These are phyloP conservation scores for Dalbergia oliveri DNA, from an alignment of 306 rosid species.

Conservation along the genomic window DNA sequence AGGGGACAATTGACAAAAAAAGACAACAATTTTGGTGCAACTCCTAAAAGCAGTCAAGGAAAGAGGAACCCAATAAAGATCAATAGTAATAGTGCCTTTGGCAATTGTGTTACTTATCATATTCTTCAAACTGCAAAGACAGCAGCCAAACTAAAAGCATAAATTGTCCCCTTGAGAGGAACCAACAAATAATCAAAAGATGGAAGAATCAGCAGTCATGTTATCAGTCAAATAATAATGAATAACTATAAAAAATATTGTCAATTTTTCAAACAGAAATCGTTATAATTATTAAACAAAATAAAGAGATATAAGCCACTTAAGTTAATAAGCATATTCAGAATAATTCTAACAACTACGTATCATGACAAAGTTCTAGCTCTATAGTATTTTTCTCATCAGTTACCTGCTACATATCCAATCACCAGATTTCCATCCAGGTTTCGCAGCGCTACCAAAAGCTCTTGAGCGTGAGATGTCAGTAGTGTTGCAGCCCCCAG, in stretches of 20 bases:
- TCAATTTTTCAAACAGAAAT: too few relatives aligned
- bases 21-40: background rate
- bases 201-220: too few relatives aligned
- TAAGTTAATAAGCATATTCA: too few relatives aligned
- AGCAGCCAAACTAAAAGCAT: slow-evolving; percentile 37
- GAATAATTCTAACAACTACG: too few relatives aligned
- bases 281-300: too few relatives aligned
- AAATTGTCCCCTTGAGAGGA: slow-evolving; percentile 32
- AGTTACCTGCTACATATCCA: slow-evolving; percentile 92
- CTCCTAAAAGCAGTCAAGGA: slow-evolving; percentile 63
- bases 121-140: slow-evolving; percentile 35
- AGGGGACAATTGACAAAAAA: slow-evolving; percentile 27
- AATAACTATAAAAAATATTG: too few relatives aligned
- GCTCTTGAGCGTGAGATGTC: slow-evolving; percentile 67
- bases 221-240: too few relatives aligned
- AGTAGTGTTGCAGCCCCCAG: slow-evolving; percentile 49
- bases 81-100: slow-evolving; percentile 30
- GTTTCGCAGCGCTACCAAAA: slow-evolving; percentile 54
- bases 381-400: background rate
- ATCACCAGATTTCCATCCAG: slow-evolving; percentile 98
- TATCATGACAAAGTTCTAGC: too few relatives aligned
- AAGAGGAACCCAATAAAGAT: slow-evolving; percentile 29
- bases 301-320: too few relatives aligned
- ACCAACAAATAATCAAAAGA: background rate
- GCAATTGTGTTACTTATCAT: slow-evolving; percentile 30